Base-by-base conservation (phyloP, 2,329 filamentous ascomycete species). In the Drechslerella stenobrocha region DNA sequence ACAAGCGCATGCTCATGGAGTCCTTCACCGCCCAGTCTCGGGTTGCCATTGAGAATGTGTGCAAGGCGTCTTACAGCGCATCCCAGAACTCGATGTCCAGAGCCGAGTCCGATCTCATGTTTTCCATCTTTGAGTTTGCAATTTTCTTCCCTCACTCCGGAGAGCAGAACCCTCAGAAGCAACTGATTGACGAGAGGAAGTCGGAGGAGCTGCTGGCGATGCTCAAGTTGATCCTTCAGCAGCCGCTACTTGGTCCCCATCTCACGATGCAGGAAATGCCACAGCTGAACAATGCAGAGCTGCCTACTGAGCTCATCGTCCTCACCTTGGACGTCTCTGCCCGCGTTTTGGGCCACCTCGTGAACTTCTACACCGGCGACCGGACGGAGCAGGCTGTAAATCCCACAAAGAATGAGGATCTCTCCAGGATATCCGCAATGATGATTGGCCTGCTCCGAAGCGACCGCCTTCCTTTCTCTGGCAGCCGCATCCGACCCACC, bases 1-100 rank as follows among this genome's bases (percentile, higher is more conserved):
- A 67, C 55, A 67, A 60, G 51, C 34, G 63, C n/a, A 67, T 67
- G 63, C 55, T 67, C 13, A 67, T 67, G 63, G 63, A 67, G n/a
- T 67, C 63, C 3, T 67, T 67, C 44, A 67, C 63, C 15, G 55
- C 50, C 30, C 63, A 67, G 20, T 59, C 63, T 32, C 63, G 55
- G 26, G 50, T 59, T 20, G 63, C 63, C 11, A 67, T 67, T 24
- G 55, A 67, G 18, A 67, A 67, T 28, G 55, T 67, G 32, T 67
- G 63, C 63, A 67, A 67, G 37, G 63, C 63, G n/a, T 67, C 63
- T 9, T 67, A 67, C 37, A 60, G 63, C 47, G 63, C 63, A 13
- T 67, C 63, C 11, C 63, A 67, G 28, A 60, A 59, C 55, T 56
- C 63, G 6, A 67, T 67, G 63, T 67, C 55, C 32, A 67, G 63